Evolutionary conservation across 129 eudicot species (phyloP), one percentile per base, ranked within the genome.

Genomic region (Flaveria bidentis): DNA sequence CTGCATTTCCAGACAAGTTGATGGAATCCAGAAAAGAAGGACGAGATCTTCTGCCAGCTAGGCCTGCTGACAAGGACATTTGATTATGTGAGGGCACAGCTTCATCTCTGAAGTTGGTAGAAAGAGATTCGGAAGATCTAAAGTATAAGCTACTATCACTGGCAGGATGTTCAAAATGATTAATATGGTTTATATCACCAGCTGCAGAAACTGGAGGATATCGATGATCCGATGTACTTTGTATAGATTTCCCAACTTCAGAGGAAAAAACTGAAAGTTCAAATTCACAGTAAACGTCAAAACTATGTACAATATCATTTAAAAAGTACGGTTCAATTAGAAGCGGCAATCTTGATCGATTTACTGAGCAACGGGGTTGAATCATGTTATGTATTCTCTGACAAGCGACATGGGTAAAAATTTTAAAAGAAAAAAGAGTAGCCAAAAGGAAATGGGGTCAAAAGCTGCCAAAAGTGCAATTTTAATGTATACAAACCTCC

Each of bases 11-110:
- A 36, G 89, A 77, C 66, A 78, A 82, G 60, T 51, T 61, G 70
- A 94, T 82, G 36, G 96, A 82, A 86, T 94, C 97, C 62, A 94
- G 89, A 76, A 94, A 94, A 60, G 97, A 90, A 55, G 92, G 99
- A 71, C 99, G 97, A 33, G 93, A 82, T 86, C 92, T 85, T 84
- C 86, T 78, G 46, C 76, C 89, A 85, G 79, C 75, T 25, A 84
- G 65, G 55, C 78, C 77, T 72, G 88, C 70, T 58, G 85, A 83
- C 62, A 61, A 44, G 61, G 75, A 76, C 15, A 60, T 84, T 30
- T 78, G 77, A 82, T 81, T 84, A 73, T 80, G 60, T 39, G 86
- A 70, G 64, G 74, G 82, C 28, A 26, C 74, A 22, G 80, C 60
- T 44, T 71, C 92, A 79, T 61, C 77, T 78, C 76, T 49, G 44